Conservation (phyloP, 169 alveolate species). For the Eimeria praecox region DNA sequence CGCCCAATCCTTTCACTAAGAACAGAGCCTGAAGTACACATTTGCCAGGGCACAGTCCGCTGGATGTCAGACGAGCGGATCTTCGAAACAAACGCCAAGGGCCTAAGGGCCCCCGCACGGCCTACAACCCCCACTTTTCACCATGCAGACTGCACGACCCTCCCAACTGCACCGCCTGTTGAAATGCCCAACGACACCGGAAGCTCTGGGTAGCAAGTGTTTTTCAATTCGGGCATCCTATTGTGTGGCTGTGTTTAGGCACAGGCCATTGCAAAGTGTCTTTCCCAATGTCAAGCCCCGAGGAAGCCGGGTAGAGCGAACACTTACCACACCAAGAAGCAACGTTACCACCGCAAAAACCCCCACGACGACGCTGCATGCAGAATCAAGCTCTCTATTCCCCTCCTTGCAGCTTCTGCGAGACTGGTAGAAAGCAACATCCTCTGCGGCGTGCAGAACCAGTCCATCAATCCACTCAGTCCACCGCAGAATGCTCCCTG, state of each 20-base stretch:
- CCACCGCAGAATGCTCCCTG: constrained; percentile 69
- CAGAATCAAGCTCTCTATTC: constrained; percentile 31
- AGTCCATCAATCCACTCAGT: constrained; percentile 63
- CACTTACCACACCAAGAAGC: constrained; percentile 53
- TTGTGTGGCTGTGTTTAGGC: not conserved
- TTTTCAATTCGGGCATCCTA: not conserved
- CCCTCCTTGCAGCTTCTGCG: constrained; percentile 42
- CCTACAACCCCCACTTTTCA: not conserved
- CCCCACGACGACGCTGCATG: constrained; percentile 28
- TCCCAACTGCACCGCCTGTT: not conserved
- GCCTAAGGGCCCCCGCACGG: not conserved
- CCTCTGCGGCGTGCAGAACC: constrained; percentile 59
- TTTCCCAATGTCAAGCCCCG: not conserved
- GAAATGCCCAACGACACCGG: not conserved
- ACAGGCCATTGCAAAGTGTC: not conserved
- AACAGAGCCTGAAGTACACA: not conserved
- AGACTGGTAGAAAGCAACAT: constrained; percentile 27
- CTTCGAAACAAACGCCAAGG: not conserved
- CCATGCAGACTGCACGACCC: not conserved
- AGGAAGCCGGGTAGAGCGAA: not conserved
- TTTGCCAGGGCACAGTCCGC: not conserved
- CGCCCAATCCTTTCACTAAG: not conserved
- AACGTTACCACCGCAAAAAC: not conserved
- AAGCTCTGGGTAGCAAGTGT: not conserved
- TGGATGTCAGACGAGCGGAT: not conserved